Evolutionary conservation across 371 early-diverging fungal species (phyloP), one percentile per base, ranked within the genome.

Genomic region (Mucor saturninus): DNA sequence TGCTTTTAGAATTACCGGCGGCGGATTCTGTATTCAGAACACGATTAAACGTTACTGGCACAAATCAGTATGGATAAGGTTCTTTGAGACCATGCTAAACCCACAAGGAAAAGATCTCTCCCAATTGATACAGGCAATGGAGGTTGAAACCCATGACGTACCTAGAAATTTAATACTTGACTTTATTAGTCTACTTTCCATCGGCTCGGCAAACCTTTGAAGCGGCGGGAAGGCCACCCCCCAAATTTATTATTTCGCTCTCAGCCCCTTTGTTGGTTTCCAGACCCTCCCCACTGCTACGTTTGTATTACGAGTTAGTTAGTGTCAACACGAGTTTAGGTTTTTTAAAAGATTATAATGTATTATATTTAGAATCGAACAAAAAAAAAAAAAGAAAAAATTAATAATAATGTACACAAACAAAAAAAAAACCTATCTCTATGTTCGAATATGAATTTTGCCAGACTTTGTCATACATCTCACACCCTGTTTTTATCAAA

Each of bases 401-500:
- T 35, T 6, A 35, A 35, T 6, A 35, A 35, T 35, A 35, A 35
- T 35, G 35, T 35, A 35, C 35, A 35, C 35, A 35, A 35, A 35
- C 8, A 35, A 35, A 4, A 35, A 6, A 35, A 35, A 42, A 9
- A 11, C 13, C 43, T 10, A 75, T 30, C 21, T 30, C 31, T 74
- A 89, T 48, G 86, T 84, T 48, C 93, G 77, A 38, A 92, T 83
- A 53, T 90, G 87, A 76, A 87, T 90, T 65, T 87, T 86, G 37
- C 91, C 93, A 43, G 91, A 86, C 59, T 86, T 86, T 54, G 91
- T 90, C 65, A 92, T 73, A 64, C 86, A 85, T 69, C 89, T 71
- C 21, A 91, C 90, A 39, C 91, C 93, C 85, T 56, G 45, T 42
- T 10, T 9, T 21, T 1, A 21, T 21, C 21, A 21, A 21, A 21